These are phyloP conservation scores for Eragrostis tef DNA, from an alignment of 202 grass and related monocot species.

Conservation along the genomic window DNA sequence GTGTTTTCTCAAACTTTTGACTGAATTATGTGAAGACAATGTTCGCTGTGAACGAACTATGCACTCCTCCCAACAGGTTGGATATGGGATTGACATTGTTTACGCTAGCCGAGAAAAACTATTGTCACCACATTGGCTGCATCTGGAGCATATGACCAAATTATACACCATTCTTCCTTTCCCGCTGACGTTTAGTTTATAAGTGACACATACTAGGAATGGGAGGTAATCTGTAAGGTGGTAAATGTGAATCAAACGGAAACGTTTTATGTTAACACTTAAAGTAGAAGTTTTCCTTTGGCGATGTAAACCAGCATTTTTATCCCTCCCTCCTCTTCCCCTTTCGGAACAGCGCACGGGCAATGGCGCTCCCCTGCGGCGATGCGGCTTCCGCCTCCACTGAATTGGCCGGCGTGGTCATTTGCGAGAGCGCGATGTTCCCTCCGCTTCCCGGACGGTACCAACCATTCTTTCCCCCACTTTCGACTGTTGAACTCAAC, in stretches of 20 bases:
- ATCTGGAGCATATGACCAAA: slow-evolving; percentile 25
- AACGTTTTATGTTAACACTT: not conserved
- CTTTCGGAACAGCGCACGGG: not conserved
- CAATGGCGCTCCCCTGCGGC: slow-evolving; percentile 50
- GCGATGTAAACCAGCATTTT: slow-evolving; percentile 40
- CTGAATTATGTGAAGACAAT: slow-evolving; percentile 16
- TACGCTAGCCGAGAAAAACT: slow-evolving; percentile 2
- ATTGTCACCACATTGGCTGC: slow-evolving; percentile 14
- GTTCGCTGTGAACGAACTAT: not conserved
- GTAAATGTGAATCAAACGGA: slow-evolving; percentile 8
- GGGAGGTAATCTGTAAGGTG: not conserved
- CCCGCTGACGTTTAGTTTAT: slow-evolving; percentile 10
- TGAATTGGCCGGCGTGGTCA: slow-evolving; percentile 30
- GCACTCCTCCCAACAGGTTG: not conserved
- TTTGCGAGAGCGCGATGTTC: slow-evolving; percentile 24
- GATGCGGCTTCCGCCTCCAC: slow-evolving; percentile 39
- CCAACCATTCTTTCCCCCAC: not conserved
- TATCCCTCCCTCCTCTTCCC: not conserved
- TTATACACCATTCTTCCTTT: slow-evolving; percentile 1
- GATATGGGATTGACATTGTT: not conserved
- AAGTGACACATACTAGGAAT: slow-evolving; percentile 4
- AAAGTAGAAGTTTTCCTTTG: slow-evolving; percentile 14
- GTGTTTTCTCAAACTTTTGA: slow-evolving; percentile 5
- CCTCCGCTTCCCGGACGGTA: slow-evolving; percentile 47
- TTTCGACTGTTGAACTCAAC: slow-evolving; percentile 6